Evolutionary conservation across 2,329 filamentous ascomycete genomes (phyloP), one percentile per base, ranked within the genome.

Genomic region (Cladosporium sp.): DNA sequence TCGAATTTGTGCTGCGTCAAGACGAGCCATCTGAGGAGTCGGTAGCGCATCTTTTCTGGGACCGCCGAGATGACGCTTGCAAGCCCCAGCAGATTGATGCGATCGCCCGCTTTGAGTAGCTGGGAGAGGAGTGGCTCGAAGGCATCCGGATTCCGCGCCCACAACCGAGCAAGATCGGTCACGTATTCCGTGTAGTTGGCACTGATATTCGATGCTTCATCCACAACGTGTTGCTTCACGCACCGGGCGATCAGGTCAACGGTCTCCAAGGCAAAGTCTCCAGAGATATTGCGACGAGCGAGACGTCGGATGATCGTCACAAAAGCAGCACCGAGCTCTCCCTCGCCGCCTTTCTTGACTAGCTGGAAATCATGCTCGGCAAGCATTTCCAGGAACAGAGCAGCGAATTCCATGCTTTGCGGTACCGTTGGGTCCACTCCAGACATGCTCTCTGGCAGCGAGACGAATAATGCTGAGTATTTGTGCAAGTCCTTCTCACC

Each of bases 1-100:
- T 64, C 61, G 24, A 64, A 15, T 4, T 44, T 28, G 18, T 44
- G 66, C n/a, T 70, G 47, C n/a, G 34, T 52, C 2, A 69, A 32
- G 26, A 68, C 38, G 10, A 71, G 54, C 30, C 65, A 67, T 6
- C 49, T 66, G 24, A 67, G 52, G 6, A 70, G 51, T 3, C 68
- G 51, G 24, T 64, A 54, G 12, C 51, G 49, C 18, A 8, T 14
- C 14, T 58, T 41, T 4, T 3, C 24, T 8, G 55, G 21, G 1
- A 58, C 12, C 14, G 12, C 34, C 2, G 14, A 41, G 21, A 58
- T 30, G 11, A 34, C 18, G 12, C 15, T 30, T 32, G 52, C 28
- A 6, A 55, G 52, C 18, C n/a, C 28, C 8, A 4, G 30, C 10
- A 32, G n/a, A 14, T 34, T 55, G 28, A 32, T 30, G 2, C n/a